Percentiles rank a stretch among this genome's conserved stretches.
phyloP scores from a whole-genome alignment of 176 grass and related monocot genomes.

The Aegilops speltoides region DNA sequence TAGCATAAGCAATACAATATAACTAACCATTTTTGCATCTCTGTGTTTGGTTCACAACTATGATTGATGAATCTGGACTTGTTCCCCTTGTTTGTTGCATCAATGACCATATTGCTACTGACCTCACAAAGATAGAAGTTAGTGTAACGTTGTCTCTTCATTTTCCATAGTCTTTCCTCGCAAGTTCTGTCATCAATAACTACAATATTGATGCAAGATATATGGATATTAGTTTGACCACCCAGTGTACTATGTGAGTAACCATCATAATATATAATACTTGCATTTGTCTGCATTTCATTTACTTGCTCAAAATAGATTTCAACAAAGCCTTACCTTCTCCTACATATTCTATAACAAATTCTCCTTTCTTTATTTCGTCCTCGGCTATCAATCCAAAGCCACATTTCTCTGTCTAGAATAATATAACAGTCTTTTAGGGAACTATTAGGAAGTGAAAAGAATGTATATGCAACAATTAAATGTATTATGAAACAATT shows the following conservation, averaged over 20 bases:
- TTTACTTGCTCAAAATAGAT: slow-evolving; percentile 17
- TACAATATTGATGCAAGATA: slow-evolving; percentile 36
- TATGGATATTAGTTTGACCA: slow-evolving; percentile 29
- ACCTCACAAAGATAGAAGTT: slow-evolving; percentile 97
- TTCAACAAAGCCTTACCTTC: slow-evolving; percentile 73
- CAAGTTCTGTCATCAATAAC: slow-evolving; percentile 95
- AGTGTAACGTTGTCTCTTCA: slow-evolving; percentile 73
- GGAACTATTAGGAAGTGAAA: neutral
- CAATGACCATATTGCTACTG: slow-evolving; percentile 94
- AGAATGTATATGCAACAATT: neutral
- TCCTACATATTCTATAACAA: slow-evolving; percentile 96
- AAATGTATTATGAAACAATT: neutral
- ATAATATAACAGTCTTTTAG: slow-evolving; percentile 31
- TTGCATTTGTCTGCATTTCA: slow-evolving; percentile 1
- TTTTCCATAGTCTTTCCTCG: slow-evolving; percentile 95
- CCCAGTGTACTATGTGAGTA: neutral
- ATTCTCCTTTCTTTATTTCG: slow-evolving; percentile 90
- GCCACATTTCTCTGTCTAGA: slow-evolving; percentile 98
- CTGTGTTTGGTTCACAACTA: slow-evolving; percentile 95
- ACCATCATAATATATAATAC: slow-evolving; percentile 20
- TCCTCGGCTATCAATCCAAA: slow-evolving; percentile 86
- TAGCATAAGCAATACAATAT: slow-evolving; percentile 26
- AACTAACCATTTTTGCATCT: slow-evolving; percentile 98
- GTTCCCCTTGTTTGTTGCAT: slow-evolving; percentile 95
- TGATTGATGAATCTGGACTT: slow-evolving; percentile 97